Conservation (phyloP, 2,329 filamentous ascomycete species). For the Aspergillus fructus region DNA sequence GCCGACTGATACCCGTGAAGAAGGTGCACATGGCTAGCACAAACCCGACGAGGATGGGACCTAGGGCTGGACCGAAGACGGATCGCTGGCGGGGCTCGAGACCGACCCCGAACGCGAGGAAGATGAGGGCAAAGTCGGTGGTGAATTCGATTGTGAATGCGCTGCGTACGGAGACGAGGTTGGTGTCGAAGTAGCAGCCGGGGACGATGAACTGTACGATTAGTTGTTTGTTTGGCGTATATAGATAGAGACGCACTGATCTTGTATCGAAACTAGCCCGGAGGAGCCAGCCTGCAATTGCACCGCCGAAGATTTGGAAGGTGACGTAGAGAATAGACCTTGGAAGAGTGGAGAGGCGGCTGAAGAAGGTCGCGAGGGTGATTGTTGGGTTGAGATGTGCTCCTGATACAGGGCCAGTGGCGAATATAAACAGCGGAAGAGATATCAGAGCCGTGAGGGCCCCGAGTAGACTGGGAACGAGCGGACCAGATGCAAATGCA, state of each 20-base stretch:
- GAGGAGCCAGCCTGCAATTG: conserved; percentile 47
- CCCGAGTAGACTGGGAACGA: conserved; percentile 25
- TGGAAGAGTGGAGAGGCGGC: conserved; percentile 50
- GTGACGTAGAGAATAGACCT: conserved; percentile 49
- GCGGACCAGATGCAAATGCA: background rate
- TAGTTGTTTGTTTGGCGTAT: background rate
- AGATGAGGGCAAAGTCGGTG: conserved; percentile 46
- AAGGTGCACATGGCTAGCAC: conserved; percentile 31
- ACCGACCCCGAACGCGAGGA: conserved; percentile 54
- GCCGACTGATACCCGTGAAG: conserved; percentile 24
- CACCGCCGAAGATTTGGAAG: conserved; percentile 47
- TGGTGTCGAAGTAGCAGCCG: conserved; percentile 40
- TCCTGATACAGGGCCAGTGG: conserved; percentile 49
- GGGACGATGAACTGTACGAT: conserved; percentile 28
- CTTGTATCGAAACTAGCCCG: conserved; percentile 28
- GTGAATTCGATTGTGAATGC: conserved; percentile 52
- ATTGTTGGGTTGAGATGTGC: conserved; percentile 57
- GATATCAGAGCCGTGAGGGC: conserved; percentile 42
- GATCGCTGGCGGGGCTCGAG: conserved; percentile 53
- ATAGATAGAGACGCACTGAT: background rate
- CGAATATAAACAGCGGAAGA: conserved; percentile 52
- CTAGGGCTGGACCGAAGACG: conserved; percentile 51
- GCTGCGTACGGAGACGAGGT: conserved; percentile 36
- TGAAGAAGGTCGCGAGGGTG: conserved; percentile 54
- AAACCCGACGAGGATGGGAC: conserved; percentile 50